Evolutionary conservation across 1,284 basidiomycete genomes (phyloP).

Genomic region (Paramarasmius palmivorus): DNA sequence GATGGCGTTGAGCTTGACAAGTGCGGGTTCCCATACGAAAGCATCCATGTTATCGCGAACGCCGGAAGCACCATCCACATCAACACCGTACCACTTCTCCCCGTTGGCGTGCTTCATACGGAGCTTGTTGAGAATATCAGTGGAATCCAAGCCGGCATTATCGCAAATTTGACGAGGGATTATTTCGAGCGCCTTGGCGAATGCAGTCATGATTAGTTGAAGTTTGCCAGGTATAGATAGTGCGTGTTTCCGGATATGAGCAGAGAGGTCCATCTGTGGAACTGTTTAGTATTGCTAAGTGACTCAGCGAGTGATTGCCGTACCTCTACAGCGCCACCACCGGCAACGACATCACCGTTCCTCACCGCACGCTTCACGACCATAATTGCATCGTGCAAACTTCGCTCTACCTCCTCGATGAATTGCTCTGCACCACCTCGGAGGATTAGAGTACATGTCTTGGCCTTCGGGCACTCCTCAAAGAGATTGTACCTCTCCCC

Average conservation of each 20-base stretch:
- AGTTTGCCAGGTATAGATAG: constrained; percentile 95
- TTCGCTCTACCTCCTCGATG: constrained; percentile 97
- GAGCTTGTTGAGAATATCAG: constrained; percentile 95
- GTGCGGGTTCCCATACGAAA: constrained; percentile 97
- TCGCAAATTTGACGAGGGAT: constrained; percentile 99
- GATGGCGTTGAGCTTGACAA: constrained; percentile 96
- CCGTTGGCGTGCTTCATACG: constrained; percentile 95
- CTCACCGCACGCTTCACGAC: constrained; percentile 97
- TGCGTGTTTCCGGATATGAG: constrained; percentile 88
- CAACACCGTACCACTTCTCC: constrained; percentile 90
- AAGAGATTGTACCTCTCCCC: constrained; percentile 98
- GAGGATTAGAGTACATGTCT: constrained; percentile 95
- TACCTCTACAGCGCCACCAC: constrained; percentile 96
- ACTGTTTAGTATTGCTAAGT: constrained; percentile 8
- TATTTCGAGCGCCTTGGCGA: constrained; percentile 95
- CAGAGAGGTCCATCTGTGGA: constrained; percentile 89
- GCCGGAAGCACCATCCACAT: constrained; percentile 87
- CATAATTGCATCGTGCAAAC: constrained; percentile 99
- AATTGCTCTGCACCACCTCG: constrained; percentile 99
- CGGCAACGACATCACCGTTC: constrained; percentile 95
- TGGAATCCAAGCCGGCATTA: constrained; percentile 97
- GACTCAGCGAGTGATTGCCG: constrained; percentile 20
- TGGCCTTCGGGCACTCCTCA: constrained; percentile 91
- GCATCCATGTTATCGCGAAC: constrained; percentile 96
- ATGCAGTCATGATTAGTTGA: constrained; percentile 93